Conservation (phyloP, 2,329 filamentous ascomycete genomes). For the Colletotrichum truncatum region DNA sequence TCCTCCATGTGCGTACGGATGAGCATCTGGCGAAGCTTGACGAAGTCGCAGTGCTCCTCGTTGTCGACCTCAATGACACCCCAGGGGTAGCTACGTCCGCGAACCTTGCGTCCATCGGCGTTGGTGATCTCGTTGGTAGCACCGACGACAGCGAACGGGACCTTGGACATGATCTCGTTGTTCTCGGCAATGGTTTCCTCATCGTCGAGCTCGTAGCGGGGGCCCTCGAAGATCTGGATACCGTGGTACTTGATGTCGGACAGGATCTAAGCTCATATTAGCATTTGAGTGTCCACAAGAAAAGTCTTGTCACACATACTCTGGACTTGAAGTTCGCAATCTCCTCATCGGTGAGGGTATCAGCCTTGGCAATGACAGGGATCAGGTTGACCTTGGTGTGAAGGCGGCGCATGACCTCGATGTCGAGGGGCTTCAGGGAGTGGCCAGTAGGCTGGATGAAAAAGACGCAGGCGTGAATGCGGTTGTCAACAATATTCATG, state of each 20-base stretch:
- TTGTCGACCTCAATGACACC: slow-evolving; percentile 99
- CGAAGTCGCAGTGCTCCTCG: slow-evolving; percentile 99
- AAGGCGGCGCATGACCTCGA: slow-evolving; percentile 98
- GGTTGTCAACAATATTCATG: slow-evolving; percentile 99
- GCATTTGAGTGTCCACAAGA: neutral
- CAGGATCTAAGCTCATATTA: slow-evolving; percentile 74
- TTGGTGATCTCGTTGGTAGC: slow-evolving; percentile 94
- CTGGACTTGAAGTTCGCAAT: slow-evolving; percentile 94
- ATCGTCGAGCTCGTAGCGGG: slow-evolving; percentile 97
- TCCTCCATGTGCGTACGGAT: slow-evolving; percentile 99
- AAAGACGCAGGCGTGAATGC: slow-evolving; percentile 98
- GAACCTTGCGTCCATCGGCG: slow-evolving; percentile 92
- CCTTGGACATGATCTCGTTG: slow-evolving; percentile 99
- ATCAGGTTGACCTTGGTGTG: slow-evolving; percentile 99
- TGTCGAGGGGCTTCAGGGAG: slow-evolving; percentile 97
- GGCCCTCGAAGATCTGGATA: slow-evolving; percentile 99
- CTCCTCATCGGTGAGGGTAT: slow-evolving; percentile 97
- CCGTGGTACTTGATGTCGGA: slow-evolving; percentile 96
- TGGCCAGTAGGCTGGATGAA: slow-evolving; percentile 99
- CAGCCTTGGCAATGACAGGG: slow-evolving; percentile 97
- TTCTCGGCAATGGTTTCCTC: slow-evolving; percentile 99
- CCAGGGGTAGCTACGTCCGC: slow-evolving; percentile 97
- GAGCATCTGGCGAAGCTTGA: slow-evolving; percentile 99
- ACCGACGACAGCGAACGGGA: slow-evolving; percentile 97
- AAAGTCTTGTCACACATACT: slow-evolving; percentile 65